Evolutionary conservation across 2,329 filamentous ascomycete species (phyloP).

Genomic region (Calonectria leucothoes): DNA sequence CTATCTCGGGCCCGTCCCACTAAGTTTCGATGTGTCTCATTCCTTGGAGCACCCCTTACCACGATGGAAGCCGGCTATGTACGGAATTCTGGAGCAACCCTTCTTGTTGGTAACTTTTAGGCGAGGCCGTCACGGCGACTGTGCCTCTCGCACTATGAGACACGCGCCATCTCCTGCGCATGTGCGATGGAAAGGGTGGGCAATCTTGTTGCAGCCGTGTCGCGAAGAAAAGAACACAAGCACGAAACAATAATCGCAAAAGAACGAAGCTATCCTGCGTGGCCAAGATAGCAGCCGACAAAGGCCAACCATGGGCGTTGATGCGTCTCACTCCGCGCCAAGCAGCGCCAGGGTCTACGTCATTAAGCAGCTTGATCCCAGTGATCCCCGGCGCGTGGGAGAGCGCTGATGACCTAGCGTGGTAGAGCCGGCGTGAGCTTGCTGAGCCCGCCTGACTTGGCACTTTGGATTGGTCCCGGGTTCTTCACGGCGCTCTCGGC

Average conservation of each 20-base stretch:
- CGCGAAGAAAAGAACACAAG: not conserved
- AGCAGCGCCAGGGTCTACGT: conserved; percentile 36
- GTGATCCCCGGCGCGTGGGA: conserved; percentile 28
- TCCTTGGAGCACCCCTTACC: not conserved
- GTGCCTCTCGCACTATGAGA: not conserved
- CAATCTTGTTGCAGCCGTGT: not conserved
- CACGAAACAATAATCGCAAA: not conserved
- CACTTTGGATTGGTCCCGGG: not conserved
- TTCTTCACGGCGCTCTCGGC: not conserved
- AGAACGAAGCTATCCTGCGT: not conserved
- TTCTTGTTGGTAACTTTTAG: conserved; percentile 10
- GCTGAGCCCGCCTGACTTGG: not conserved
- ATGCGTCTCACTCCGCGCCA: conserved; percentile 16
- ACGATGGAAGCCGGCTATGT: not conserved
- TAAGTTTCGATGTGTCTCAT: conserved; percentile 9
- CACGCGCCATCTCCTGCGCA: not conserved
- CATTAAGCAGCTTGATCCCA: conserved; percentile 37
- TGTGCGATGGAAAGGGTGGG: not conserved
- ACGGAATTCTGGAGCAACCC: conserved; percentile 1
- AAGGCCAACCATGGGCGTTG: not conserved
- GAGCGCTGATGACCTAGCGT: conserved; percentile 9
- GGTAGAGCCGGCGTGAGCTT: conserved; percentile 8
- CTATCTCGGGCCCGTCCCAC: not conserved
- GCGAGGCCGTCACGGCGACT: not conserved
- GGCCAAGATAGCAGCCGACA: not conserved